Conservation (phyloP, 164 flowering plant species). For the Tetrastigma voinierianum region DNA sequence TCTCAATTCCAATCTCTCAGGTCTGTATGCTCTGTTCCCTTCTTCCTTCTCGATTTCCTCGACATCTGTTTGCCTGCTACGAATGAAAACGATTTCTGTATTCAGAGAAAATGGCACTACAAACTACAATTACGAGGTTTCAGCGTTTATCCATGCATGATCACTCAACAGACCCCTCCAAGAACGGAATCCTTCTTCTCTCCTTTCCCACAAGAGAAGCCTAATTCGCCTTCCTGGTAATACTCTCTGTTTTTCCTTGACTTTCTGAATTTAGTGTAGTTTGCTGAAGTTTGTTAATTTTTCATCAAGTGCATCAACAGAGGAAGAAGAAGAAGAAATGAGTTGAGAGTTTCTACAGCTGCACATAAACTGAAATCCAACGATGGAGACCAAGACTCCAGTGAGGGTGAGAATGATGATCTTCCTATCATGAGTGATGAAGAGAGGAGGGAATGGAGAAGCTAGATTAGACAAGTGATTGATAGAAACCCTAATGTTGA, state of each 20-base stretch:
- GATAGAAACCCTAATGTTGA: constrained; percentile 49
- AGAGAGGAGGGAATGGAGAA: constrained; percentile 82
- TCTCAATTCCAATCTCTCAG: no score
- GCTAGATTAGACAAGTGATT: constrained; percentile 68
- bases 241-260: not conserved
- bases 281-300: no score
- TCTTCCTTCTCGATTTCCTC: no score
- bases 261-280: no score
- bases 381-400: constrained; percentile 30
- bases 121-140: constrained; percentile 8
- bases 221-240: constrained; percentile 15
- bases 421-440: constrained; percentile 46
- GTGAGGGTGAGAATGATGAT: constrained; percentile 17
- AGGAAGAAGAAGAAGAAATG: constrained; percentile 8
- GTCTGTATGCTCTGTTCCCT: no score
- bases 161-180: not conserved
- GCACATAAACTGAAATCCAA: constrained; percentile 21
- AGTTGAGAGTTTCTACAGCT: constrained; percentile 30
- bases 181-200: constrained; percentile 9
- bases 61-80: not conserved
- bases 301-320: constrained; percentile 6
- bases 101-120: constrained; percentile 34
- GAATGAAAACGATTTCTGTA: not conserved
- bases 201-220: not conserved
- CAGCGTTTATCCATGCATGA: constrained; percentile 5